Evolutionary conservation across 2,329 filamentous ascomycete species (phyloP).

Genomic region (Colletotrichum sp.): DNA sequence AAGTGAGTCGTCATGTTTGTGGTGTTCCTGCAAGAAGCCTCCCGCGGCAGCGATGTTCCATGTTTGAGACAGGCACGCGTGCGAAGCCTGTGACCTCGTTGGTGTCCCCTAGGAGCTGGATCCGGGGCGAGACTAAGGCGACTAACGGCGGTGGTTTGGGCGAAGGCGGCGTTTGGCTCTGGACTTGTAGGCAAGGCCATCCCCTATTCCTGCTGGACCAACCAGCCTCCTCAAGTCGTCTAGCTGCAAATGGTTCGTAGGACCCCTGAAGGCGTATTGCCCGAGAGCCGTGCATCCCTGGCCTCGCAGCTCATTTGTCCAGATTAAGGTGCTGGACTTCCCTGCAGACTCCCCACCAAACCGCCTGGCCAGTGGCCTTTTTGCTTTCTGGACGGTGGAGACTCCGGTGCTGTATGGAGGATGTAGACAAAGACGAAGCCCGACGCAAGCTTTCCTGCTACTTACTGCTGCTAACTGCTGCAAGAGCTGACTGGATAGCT

Average conservation of each 20-base stretch:
- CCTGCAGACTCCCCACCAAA: constrained; percentile 12
- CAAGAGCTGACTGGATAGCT: background rate
- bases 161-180: background rate
- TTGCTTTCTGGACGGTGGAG: constrained; percentile 11
- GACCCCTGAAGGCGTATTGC: constrained; percentile 18
- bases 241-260: constrained; percentile 5
- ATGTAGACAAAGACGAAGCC: background rate
- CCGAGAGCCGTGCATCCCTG: constrained; percentile 9
- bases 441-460: background rate
- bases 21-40: background rate
- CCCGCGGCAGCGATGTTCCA: background rate
- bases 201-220: background rate
- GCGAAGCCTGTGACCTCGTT: constrained; percentile 7
- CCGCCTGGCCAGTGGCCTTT: background rate
- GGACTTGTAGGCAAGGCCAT: background rate
- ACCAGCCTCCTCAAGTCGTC: constrained; percentile 7
- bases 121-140: constrained; percentile 11
- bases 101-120: background rate
- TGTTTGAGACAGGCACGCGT: constrained; percentile 10
- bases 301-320: constrained; percentile 11
- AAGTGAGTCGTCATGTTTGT: background rate
- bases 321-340: constrained; percentile 17
- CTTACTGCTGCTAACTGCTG: background rate
- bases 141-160: constrained; percentile 9
- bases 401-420: background rate